Base-by-base conservation (phyloP, 1,139 yeast genomes). In the Arxiozyma telluris region DNA sequence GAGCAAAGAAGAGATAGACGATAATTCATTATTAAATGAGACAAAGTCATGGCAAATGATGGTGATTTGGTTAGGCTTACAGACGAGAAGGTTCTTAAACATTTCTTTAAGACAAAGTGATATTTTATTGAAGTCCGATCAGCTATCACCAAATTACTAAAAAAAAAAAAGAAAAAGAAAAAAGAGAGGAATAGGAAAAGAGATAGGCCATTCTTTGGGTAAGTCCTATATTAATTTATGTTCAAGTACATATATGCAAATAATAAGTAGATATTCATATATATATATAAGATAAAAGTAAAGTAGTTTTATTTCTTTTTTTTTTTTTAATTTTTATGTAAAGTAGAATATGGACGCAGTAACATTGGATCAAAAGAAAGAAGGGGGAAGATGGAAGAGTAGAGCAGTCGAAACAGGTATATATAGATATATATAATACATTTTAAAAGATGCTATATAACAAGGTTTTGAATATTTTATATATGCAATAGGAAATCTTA, bases 31-130 rank as follows among this genome's bases (percentile, higher is more conserved):
- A 21, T 69, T 84, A 50, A 73, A 76, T 56, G 77, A 80, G 63
- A 82, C 81, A 44, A 84, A 84, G 62, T 76, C 83, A 25, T 61
- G 87, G 55, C 82, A 87, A 25, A 88, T 90, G 96, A 73, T 88
- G 57, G 88, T 88, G 67, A 93, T 91, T 25, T 91, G 98, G 98
- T 66, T 89, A 53, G 93, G 95, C 0, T 73, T 93, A 44, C 98
- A 93, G 71, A 84, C 88, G 5, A 79, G 98, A 66, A 95, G 87
- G 68, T 83, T 91, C 64, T 83, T 93, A 68, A 83, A 77, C 61
- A 88, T 95, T 30, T 85, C 96, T 1, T 80, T 88, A n/a, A 61
- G 57, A 45, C 61, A 72, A 73, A 76, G 79, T 49, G 76, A 81
- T 61, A 71, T 72, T 41, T 70, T 82, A 58, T 82, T 83, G 54